A percentile compares a stretch with the other conserved stretches of the same genome.
Evolutionary conservation across 2,329 filamentous ascomycete genomes (phyloP).

Genomic region (Colletotrichum graminicola): DNA sequence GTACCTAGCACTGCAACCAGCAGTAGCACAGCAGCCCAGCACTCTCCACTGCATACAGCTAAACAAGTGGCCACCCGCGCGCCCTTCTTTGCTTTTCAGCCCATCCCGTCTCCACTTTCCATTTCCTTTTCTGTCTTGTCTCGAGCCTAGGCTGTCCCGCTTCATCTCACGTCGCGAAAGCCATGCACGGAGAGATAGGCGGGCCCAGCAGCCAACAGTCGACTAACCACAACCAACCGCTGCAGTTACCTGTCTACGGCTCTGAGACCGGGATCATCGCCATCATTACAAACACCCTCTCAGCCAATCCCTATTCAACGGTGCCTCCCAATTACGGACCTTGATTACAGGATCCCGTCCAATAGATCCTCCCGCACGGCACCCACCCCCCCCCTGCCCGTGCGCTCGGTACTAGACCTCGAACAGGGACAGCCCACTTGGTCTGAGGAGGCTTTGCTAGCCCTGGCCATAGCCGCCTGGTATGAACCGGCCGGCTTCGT

Average conservation of each 20-base stretch:
- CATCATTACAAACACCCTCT: slow-evolving; percentile 14
- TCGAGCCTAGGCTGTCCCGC: slow-evolving; percentile 1
- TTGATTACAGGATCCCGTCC: slow-evolving; percentile 36
- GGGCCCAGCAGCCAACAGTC: neutral
- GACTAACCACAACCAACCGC: slow-evolving; percentile 9
- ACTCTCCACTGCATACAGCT: neutral
- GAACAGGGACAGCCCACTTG: slow-evolving; percentile 42
- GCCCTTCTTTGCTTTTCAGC: neutral
- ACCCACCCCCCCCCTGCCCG: slow-evolving; percentile 8
- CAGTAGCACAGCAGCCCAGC: neutral
- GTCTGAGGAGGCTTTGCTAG: slow-evolving; percentile 38
- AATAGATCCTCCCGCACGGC: slow-evolving; percentile 37
- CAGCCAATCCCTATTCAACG: slow-evolving; percentile 31
- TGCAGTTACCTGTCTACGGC: neutral
- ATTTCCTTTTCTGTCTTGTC: neutral
- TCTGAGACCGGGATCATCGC: slow-evolving; percentile 18
- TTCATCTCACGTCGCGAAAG: slow-evolving; percentile 4
- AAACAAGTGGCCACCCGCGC: neutral
- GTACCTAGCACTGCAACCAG: neutral
- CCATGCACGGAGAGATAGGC: neutral
- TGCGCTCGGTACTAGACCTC: slow-evolving; percentile 42
- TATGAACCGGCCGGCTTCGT: slow-evolving; percentile 20
- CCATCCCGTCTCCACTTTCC: neutral
- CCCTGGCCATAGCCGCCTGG: slow-evolving; percentile 29
- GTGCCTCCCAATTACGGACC: slow-evolving; percentile 35